phyloP scores from a whole-genome alignment of 2,329 filamentous ascomycete species.

The Aspergillus fructus region DNA sequence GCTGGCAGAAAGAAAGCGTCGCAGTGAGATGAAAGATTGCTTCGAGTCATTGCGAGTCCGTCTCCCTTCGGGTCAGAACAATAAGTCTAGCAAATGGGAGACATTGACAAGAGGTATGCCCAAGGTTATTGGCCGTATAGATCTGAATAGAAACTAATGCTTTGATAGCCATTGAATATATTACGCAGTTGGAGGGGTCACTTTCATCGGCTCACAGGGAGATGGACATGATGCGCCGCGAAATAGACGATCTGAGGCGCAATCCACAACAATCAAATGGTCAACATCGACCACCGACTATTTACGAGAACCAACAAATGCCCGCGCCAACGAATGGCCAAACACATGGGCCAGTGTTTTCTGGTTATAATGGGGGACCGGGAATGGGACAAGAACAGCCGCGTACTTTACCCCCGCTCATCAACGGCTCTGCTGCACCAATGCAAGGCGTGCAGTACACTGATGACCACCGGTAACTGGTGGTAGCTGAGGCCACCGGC shows the following conservation, averaged over 20 bases:
- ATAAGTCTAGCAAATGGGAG: constrained; percentile 55
- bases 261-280: constrained; percentile 36
- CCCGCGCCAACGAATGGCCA: constrained; percentile 36
- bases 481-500: background rate
- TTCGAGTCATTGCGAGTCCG: constrained; percentile 48
- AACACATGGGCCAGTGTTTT: constrained; percentile 29
- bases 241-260: constrained; percentile 41
- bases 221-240: constrained; percentile 34
- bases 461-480: constrained; percentile 44
- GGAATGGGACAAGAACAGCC: constrained; percentile 41
- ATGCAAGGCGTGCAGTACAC: constrained; percentile 54
- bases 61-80: constrained; percentile 47
- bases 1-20: constrained; percentile 51
- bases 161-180: constrained; percentile 48
- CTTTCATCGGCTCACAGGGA: constrained; percentile 40
- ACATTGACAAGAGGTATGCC: constrained; percentile 47
- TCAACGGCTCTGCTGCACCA: constrained; percentile 44
- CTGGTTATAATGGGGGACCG: constrained; percentile 29
- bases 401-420: constrained; percentile 48
- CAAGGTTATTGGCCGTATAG: background rate
- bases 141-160: constrained; percentile 14
- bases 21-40: constrained; percentile 54
- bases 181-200: constrained; percentile 44
- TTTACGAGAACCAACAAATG: constrained; percentile 40
- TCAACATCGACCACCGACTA: constrained; percentile 29